These are phyloP conservation scores for Populus alba DNA, from an alignment of 345 rosid species.

Conservation along the genomic window DNA sequence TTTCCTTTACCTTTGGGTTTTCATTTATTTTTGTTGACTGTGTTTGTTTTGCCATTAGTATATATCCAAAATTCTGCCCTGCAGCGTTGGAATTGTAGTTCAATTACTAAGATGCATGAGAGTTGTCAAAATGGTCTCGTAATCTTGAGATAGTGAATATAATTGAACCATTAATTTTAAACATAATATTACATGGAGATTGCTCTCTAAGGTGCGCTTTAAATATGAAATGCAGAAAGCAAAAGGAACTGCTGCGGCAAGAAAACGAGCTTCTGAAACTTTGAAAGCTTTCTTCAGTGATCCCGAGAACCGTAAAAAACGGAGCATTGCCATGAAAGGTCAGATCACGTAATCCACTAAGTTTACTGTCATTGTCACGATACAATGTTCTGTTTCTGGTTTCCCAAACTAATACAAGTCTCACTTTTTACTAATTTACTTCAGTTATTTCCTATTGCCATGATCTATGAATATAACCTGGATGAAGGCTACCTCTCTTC, in stretches of 20 bases:
- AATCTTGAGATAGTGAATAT: not conserved
- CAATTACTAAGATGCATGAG: not conserved
- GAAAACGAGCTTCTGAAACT: constrained; percentile 71
- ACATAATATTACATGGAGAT: not conserved
- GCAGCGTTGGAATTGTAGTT: not conserved
- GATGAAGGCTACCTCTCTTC: not conserved
- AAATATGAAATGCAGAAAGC: constrained; percentile 52
- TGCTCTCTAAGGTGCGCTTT: not conserved
- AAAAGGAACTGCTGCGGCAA: constrained; percentile 80
- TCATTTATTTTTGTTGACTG: not conserved
- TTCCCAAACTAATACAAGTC: not conserved
- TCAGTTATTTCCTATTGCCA: not conserved
- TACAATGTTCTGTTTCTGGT: not conserved
- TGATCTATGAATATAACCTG: not conserved
- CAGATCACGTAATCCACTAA: not conserved
- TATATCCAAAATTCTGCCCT: too few relatives aligned
- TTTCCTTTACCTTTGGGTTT: not conserved
- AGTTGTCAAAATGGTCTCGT: not conserved
- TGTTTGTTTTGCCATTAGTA: too few relatives aligned
- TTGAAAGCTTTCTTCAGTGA: constrained; percentile 77
- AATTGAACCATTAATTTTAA: constrained; percentile 6
- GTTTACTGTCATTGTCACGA: not conserved
- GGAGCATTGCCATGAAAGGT: constrained; percentile 96
- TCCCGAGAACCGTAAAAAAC: constrained; percentile 70
- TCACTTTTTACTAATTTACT: not conserved